Conservation (phyloP, 1,284 basidiomycete species). For the Dichomitus squalens region DNA sequence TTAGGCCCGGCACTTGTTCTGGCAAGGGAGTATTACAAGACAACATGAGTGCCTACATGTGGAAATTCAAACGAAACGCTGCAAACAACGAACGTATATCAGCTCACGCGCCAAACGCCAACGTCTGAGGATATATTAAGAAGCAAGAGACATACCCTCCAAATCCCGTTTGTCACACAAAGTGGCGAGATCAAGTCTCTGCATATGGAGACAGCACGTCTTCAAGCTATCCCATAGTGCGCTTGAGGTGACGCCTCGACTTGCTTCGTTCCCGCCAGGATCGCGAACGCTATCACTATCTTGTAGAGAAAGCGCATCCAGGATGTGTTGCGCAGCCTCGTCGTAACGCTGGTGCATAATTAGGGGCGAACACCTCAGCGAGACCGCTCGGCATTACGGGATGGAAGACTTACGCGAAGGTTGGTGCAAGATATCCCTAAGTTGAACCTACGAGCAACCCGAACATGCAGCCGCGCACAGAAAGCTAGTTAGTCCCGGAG, state of each 20-base stretch:
- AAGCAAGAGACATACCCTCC: slow-evolving; percentile 53
- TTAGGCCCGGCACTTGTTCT: not conserved
- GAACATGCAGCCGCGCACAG: not conserved
- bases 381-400: not conserved
- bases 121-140: not conserved
- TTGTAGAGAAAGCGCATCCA: slow-evolving; percentile 86
- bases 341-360: slow-evolving; percentile 61
- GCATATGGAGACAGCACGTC: slow-evolving; percentile 78
- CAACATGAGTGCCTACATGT: slow-evolving; percentile 14
- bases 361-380: not conserved
- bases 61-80: slow-evolving; percentile 31
- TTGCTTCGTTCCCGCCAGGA: slow-evolving; percentile 45
- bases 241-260: slow-evolving; percentile 72
- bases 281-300: slow-evolving; percentile 74
- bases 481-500: not conserved
- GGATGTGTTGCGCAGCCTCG: slow-evolving; percentile 82
- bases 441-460: slow-evolving; percentile 74
- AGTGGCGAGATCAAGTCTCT: slow-evolving; percentile 70
- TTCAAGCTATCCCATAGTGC: slow-evolving; percentile 86
- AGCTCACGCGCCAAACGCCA: not conserved
- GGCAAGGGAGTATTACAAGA: too few species aligned
- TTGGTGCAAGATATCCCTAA: slow-evolving; percentile 91
- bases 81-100: not conserved
- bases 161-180: slow-evolving; percentile 73
- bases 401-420: slow-evolving; percentile 61